Evolutionary conservation across 1,284 basidiomycete genomes (phyloP).

Genomic region (Hypsizygus ulmarius): DNA sequence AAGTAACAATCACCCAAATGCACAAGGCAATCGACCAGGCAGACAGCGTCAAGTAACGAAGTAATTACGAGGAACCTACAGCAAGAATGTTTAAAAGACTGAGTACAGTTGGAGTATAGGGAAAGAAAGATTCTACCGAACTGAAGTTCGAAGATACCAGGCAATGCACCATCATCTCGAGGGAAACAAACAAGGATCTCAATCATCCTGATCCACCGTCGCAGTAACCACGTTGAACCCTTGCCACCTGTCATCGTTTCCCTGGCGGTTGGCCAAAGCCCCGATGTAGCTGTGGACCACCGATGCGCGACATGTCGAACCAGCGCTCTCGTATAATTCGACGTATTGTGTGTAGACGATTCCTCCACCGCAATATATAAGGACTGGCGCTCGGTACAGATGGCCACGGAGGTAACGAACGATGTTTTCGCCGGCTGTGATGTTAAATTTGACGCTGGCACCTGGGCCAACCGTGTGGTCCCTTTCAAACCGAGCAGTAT

Average conservation of each 20-base stretch:
- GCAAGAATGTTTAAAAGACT: too few relatives aligned
- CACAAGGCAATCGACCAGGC: too few relatives aligned
- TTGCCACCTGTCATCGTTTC: constrained; percentile 21
- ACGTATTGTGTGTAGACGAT: constrained; percentile 23
- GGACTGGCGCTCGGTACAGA: constrained; percentile 21
- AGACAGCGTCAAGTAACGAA: too few relatives aligned
- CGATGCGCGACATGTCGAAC: constrained; percentile 17
- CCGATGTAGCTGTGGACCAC: constrained; percentile 19
- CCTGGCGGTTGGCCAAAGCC: constrained; percentile 14
- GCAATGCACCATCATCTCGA: neutral
- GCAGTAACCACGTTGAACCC: constrained; percentile 7
- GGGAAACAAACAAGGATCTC: neutral
- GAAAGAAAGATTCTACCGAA: too few relatives aligned
- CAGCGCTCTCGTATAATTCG: constrained; percentile 16
- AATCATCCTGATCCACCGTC: neutral
- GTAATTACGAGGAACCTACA: too few relatives aligned
- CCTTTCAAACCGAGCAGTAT: constrained; percentile 23
- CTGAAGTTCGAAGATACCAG: too few relatives aligned
- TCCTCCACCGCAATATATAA: constrained; percentile 22
- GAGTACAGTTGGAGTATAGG: too few relatives aligned
- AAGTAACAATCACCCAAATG: too few relatives aligned
- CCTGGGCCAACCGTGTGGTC: neutral
- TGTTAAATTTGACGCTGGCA: constrained; percentile 17
- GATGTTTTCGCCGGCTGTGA: constrained; percentile 24
- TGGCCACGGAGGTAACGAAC: constrained; percentile 25